phyloP scores from a whole-genome alignment of 306 rosid species.

The Hippophae gyantsensis region DNA sequence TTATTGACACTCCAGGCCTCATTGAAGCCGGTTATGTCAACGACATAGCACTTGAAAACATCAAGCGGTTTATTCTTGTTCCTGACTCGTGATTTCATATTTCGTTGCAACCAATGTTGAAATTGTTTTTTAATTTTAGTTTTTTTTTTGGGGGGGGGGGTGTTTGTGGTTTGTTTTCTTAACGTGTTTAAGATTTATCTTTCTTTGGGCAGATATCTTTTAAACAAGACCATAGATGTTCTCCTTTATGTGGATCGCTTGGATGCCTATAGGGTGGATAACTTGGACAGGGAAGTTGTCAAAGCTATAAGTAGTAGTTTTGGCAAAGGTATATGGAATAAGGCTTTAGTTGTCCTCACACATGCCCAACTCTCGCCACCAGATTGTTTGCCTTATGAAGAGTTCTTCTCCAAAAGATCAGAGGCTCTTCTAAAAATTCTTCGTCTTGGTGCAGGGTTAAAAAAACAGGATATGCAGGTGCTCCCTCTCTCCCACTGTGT shows the following conservation, averaged over 20 bases:
- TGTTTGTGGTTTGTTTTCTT: too few species aligned
- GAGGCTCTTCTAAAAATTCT: constrained; percentile 63
- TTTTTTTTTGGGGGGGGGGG: not conserved
- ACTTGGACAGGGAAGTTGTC: constrained; percentile 73
- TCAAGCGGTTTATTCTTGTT: constrained; percentile 46
- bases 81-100: not conserved
- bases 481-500: not conserved
- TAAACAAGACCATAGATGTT: constrained; percentile 89
- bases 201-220: constrained; percentile 57
- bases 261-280: constrained; percentile 90
- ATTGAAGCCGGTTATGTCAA: constrained; percentile 95
- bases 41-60: constrained; percentile 60
- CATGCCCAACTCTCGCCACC: constrained; percentile 94
- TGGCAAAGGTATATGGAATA: constrained; percentile 83
- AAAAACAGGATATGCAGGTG: constrained; percentile 50
- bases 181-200: not conserved
- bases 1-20: constrained; percentile 96
- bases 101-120: not conserved
- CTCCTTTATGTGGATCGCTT: constrained; percentile 90
- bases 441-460: constrained; percentile 54
- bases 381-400: constrained; percentile 80
- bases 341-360: constrained; percentile 76
- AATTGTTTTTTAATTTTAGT: not conserved
- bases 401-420: constrained; percentile 72
- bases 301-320: constrained; percentile 72